phyloP scores from a whole-genome alignment of 2,329 filamentous ascomycete species.

The Fusarium pseudonygamai region DNA sequence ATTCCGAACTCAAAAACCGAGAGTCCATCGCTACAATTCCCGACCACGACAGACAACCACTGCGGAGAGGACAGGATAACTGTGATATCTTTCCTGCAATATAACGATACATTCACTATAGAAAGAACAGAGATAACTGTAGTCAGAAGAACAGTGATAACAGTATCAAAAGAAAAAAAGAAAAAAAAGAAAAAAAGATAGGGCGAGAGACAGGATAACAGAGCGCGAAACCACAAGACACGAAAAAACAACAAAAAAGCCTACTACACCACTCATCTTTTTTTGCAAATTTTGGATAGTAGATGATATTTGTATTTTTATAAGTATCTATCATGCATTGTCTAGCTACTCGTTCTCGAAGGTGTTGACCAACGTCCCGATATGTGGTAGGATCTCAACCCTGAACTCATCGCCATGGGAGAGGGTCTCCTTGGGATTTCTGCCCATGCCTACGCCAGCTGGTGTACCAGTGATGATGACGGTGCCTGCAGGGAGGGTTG shows the following conservation, averaged over 20 bases:
- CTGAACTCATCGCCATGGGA: constrained; percentile 53
- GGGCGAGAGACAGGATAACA: neutral
- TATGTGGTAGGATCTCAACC: constrained; percentile 54
- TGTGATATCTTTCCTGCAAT: neutral
- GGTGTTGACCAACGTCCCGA: constrained; percentile 53
- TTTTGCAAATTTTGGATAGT: rapidly evolving
- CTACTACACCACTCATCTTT: neutral
- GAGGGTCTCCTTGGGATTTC: constrained; percentile 50
- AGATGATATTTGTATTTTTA: rapidly evolving
- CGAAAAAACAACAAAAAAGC: neutral
- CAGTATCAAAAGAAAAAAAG: neutral
- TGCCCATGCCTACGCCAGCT: constrained; percentile 53
- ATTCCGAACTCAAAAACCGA: neutral
- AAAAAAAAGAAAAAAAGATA: neutral
- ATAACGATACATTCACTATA: neutral
- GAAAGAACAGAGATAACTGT: neutral
- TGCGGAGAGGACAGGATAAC: neutral
- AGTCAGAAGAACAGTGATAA: neutral
- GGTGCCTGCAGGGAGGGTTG: constrained; percentile 53
- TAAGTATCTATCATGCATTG: rapidly evolving
- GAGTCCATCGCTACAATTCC: neutral
- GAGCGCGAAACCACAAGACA: neutral
- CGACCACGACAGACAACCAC: neutral
- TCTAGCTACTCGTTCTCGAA: constrained; percentile 22
- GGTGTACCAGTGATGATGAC: constrained; percentile 57